Base-by-base conservation (phyloP, 192 early-diverging fungal species). In the Rhizophagus sp. region DNA sequence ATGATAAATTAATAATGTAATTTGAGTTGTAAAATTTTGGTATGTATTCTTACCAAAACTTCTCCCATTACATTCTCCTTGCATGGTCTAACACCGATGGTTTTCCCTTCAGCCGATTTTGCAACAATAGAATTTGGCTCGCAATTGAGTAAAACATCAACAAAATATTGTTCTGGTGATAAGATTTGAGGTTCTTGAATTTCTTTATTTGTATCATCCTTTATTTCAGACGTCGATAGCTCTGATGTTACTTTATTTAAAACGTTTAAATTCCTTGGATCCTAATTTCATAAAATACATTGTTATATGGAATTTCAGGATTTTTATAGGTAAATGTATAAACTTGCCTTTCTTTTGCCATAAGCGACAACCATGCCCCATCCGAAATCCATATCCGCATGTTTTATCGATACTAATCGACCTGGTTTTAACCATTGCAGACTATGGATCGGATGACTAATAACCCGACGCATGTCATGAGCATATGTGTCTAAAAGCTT, bases 291-390 rank as follows among this genome's bases (percentile, higher is more conserved):
- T 30, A 33, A 33, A 33, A 34, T 41, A 27, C 10, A 3, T 25
- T 34, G 11, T 67, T 33, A 25, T 17, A 6, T 27, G 17, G 27
- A 25, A 17, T 33, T 67, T 33, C 27, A 67, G 13, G 27, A 67
- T 1, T 47, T 11, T 47, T 47, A 12, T 47, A 47, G 10, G 11
- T 36, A 69, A 39, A 69, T 39, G 39, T 39, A 11, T 19, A 41
- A 71, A 33, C 17, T 13, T 62, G 57, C 74, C 50, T 75, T 73
- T 66, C 80, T 84, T 80, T 93, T 93, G 67, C 90, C 85, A 81
- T 90, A 94, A 70, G 88, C 93, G n/a, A 92, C 85, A 34, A 97
- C 91, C 41, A 94, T 90, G 27, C 97, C 96, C 96, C 96, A 99
- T 68, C 96, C 97, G 88, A 97, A 99, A 72, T 97, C 90, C 82